These are phyloP conservation scores for Aspergillus pseudotamarii DNA, from an alignment of 2,329 filamentous ascomycete genomes.

Conservation along the genomic window DNA sequence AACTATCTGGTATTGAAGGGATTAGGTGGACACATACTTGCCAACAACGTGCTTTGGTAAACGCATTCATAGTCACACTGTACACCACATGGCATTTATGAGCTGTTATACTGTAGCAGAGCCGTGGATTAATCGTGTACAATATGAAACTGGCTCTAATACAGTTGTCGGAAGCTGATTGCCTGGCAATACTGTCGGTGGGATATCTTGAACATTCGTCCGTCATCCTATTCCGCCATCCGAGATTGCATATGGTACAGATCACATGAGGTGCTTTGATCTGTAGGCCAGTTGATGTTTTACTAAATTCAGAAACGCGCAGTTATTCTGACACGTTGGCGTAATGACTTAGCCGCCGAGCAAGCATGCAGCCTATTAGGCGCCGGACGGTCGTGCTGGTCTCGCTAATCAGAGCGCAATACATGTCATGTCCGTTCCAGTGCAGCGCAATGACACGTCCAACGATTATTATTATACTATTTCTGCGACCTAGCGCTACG, in stretches of 20 bases:
- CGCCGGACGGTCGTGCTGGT: accelerated
- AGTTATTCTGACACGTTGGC: not conserved
- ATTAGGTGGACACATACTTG: too few species aligned
- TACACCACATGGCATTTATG: not conserved
- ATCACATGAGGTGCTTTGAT: not conserved
- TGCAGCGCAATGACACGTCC: not conserved
- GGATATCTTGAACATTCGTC: not conserved
- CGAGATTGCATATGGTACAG: not conserved
- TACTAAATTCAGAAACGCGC: too few species aligned
- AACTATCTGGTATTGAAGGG: not conserved
- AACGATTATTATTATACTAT: not conserved
- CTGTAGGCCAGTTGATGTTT: not conserved
- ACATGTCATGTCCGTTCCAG: not conserved
- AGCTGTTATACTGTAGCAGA: not conserved
- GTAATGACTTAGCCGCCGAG: not conserved
- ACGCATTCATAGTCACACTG: not conserved
- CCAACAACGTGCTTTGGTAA: not conserved
- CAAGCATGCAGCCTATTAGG: not conserved
- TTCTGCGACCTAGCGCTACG: not conserved
- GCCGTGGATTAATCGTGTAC: not conserved
- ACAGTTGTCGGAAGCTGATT: not conserved
- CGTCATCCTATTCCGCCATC: not conserved
- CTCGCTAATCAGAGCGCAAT: not conserved
- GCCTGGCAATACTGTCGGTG: not conserved
- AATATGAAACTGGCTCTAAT: too few species aligned